Evolutionary conservation across 2,329 filamentous ascomycete genomes (phyloP), one percentile per base, ranked within the genome.

Genomic region (Domatiomyces globalis): DNA sequence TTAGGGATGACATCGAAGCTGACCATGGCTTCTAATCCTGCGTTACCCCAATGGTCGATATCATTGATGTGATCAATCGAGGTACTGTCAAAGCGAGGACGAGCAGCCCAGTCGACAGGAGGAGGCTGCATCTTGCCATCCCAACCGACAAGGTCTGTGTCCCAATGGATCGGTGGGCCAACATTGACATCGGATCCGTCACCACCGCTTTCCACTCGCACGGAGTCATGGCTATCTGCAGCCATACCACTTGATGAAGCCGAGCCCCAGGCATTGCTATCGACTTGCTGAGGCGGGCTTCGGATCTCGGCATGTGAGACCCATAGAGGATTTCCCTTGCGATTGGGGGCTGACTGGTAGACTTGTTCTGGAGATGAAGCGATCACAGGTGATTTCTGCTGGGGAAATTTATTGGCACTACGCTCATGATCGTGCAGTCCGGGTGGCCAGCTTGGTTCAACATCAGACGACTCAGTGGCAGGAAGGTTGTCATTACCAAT

Each of bases 111-210:
- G 20, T 73, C 66, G 17, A 71, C 62, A 1, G 72, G 71, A 19
- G 73, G 64, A 2, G 73, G 72, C 22, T 69, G 61, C 63, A 68
- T 69, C 6, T 69, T 63, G 10, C 72, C 72, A 48, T 71, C 65
- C 69, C 69, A 76, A 51, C 72, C 71, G 4, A 49, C 48, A 2
- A 60, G 50, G 9, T 27, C n/a, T 4, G 50, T 46, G 20, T 56
- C 53, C 33, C 15, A 15, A 5, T 39, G 9, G 12, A 20, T 52
- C n/a, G 33, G 10, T 10, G 12, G 10, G 2, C 10, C 33, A 15
- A 10, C 15, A 15, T 39, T 39, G 33, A 15, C 20, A n/a, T 50
- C 49, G 12, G 49, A 29, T 19, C 18, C 43, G 42, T 46, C 20
- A 15, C 3, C 18, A 27, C 18, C 25, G 9, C 48, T 49, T 9